Conservation (phyloP, 306 rosid species). For the Herpetospermum pedunculosum region DNA sequence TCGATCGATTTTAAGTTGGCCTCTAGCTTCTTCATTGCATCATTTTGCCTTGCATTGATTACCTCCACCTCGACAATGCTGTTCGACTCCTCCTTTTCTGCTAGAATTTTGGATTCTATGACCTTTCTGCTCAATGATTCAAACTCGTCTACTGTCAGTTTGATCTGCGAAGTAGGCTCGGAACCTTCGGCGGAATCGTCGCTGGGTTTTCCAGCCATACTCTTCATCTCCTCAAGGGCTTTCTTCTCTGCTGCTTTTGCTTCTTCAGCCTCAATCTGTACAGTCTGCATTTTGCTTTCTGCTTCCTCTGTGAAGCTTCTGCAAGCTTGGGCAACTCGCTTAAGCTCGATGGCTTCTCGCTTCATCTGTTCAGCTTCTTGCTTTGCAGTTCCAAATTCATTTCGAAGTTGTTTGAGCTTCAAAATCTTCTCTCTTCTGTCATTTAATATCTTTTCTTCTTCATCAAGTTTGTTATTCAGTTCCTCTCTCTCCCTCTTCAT, state of each 20-base stretch:
- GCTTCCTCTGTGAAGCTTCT: slow-evolving; percentile 27
- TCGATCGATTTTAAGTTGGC: slow-evolving; percentile 51
- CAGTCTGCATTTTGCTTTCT: slow-evolving; percentile 30
- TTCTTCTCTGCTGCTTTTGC: slow-evolving; percentile 50
- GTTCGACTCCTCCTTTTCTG: slow-evolving; percentile 39
- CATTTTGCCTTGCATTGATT: slow-evolving; percentile 29
- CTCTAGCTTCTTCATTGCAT: slow-evolving; percentile 40
- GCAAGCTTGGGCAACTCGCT: slow-evolving; percentile 32
- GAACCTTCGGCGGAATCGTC: neutral
- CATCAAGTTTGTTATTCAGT: slow-evolving; percentile 23
- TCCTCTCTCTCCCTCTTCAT: slow-evolving; percentile 31
- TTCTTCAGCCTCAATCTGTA: slow-evolving; percentile 36
- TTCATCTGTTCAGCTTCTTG: slow-evolving; percentile 46
- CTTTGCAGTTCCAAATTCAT: slow-evolving; percentile 30
- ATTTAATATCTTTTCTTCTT: slow-evolving; percentile 10
- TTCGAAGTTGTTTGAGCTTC: slow-evolving; percentile 23
- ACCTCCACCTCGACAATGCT: slow-evolving; percentile 26
- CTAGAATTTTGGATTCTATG: slow-evolving; percentile 28
- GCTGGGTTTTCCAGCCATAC: slow-evolving; percentile 21
- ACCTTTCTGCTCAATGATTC: slow-evolving; percentile 38
- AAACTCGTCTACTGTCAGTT: slow-evolving; percentile 31
- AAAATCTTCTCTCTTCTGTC: slow-evolving; percentile 7
- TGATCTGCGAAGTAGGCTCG: slow-evolving; percentile 27
- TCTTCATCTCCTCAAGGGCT: slow-evolving; percentile 40
- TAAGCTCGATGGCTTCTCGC: slow-evolving; percentile 27